Percentiles rank a stretch among this genome's conserved stretches.
Conservation (phyloP, 2,329 filamentous ascomycete genomes). For the Alternaria gaisen region DNA sequence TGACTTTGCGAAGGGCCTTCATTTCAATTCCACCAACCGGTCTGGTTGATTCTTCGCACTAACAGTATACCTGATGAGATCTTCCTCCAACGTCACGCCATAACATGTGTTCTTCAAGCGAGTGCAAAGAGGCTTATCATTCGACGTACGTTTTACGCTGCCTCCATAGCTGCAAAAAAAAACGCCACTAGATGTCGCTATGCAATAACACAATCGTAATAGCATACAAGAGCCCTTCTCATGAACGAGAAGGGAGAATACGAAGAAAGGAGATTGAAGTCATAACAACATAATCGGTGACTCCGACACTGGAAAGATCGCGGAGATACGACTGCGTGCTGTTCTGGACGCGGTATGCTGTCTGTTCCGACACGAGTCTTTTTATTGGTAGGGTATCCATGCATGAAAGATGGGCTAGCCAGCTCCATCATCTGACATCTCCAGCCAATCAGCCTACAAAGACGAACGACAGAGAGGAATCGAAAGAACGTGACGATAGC, state of each 20-base stretch:
- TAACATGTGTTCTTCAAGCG: constrained; percentile 5
- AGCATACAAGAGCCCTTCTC: constrained; percentile 10
- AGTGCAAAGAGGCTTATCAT: constrained; percentile 8
- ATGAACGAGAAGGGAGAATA: constrained; percentile 4
- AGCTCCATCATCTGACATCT: constrained; percentile 36
- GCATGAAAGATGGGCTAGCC: constrained; percentile 37
- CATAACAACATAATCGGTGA: constrained; percentile 14
- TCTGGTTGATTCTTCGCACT: constrained; percentile 8
- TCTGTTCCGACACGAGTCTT: constrained; percentile 22
- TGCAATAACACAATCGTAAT: constrained; percentile 12
- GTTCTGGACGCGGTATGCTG: constrained; percentile 14
- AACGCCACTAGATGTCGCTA: constrained; percentile 14
- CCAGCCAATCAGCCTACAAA: constrained; percentile 5
- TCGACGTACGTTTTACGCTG: neutral
- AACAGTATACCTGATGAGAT: constrained; percentile 6
- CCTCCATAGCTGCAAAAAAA: neutral
- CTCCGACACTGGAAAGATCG: constrained; percentile 14
- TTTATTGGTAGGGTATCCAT: constrained; percentile 46
- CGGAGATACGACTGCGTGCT: constrained; percentile 14
- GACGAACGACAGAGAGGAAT: constrained; percentile 22
- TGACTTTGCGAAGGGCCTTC: neutral
- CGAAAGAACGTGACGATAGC: constrained; percentile 32
- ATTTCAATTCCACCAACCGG: constrained; percentile 1
- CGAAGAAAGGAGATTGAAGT: constrained; percentile 4
- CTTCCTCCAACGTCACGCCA: constrained; percentile 5